Base-by-base conservation (phyloP, 2,329 filamentous ascomycete genomes). In the Fusarium solani-melongenae region DNA sequence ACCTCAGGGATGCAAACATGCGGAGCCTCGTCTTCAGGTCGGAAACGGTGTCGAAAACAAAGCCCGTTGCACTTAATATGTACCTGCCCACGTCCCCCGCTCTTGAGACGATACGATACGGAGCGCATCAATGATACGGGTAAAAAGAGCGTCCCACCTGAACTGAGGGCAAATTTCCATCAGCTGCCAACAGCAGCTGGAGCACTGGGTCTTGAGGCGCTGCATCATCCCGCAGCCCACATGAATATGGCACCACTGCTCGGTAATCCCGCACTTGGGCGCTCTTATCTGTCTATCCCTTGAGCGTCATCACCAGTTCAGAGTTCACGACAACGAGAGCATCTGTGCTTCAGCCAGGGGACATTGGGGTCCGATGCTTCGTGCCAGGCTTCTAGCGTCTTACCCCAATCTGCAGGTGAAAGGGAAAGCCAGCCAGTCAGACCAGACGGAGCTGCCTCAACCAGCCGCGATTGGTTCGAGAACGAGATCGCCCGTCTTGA, bases 351-450 rank as follows among this genome's bases (percentile, higher is more conserved):
- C 6, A 39, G 27, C 53, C 51, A 58, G 63, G 49, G 46, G 49
- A 68, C 58, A 72, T 64, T 67, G 53, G 53, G 33, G 24, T 51
- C 51, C 33, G 53, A 69, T 63, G 64, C 67, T 69, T 74, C 57
- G 63, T 71, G 65, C 46, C 59, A 55, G 66, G 72, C 69, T 76
- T 76, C 74, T 76, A 69, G 73, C 66, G 68, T 71, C 67, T 75
- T 76, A 66, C 67, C 72, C 66, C 62, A 74, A 69, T 68, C 65
- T 71, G 62, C 59, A 75, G 72, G 69, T 71, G 56, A 64, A 65
- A 72, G 55, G 60, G 63, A 31, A 51, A 63, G 55, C 36, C 63
- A 63, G 49, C 62, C 55, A 62, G 41, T 70, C 66, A 68, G 61
- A 31, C 60, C 65, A 69, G 70, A 55, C 61, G 44, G 69, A 67